Evolutionary conservation across 1,284 basidiomycete genomes (phyloP), one percentile per base, ranked within the genome.

Genomic region (Melampsora occidentalis): DNA sequence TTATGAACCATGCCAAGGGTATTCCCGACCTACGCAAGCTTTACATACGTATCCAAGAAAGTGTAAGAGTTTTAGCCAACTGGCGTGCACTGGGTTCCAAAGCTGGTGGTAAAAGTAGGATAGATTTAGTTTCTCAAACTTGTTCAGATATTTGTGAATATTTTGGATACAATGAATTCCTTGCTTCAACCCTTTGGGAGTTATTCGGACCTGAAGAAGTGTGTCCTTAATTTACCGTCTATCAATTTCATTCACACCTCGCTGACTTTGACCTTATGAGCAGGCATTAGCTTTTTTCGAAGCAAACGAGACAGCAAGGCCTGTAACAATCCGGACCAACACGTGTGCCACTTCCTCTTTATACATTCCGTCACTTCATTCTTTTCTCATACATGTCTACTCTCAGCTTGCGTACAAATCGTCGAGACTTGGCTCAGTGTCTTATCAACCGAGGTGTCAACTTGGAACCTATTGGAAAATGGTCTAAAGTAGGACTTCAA

Each of bases 261-360:
- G 53, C 31, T 28, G 20, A 53, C 25, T 25, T 61, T 25, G 49
- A 5, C 51, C 35, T 5, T 35, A 51, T 42, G 35, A 14, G 2
- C 79, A 95, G 93, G 94, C 94, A 0, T 91, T 99, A 78, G 94
- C 97, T 80, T 99, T 99, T 84, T 99, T 99, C 83, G 97, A 99
- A 84, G 91, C 96, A 18, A 99, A 99, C 84, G 97, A 99, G 83
- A 89, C 94, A 2, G 90, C 95, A 18, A 89, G 97, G 78, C 97
- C 97, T 9, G 94, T 99, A 28, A 99, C 97, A 6, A 98, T 99
- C 82, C 91, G 97, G 71, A 95, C 95, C 68, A 99, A 99, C 84
- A 99, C 96, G 75, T 77, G 14, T n/a, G 75, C 65, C 31, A 62
- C n/a, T 28, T 33, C 49, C 10, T 65, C 22, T 53, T 59, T 35